Base-by-base conservation (phyloP, 1,139 yeast species). In the Wickerhamiella pararugosa region DNA sequence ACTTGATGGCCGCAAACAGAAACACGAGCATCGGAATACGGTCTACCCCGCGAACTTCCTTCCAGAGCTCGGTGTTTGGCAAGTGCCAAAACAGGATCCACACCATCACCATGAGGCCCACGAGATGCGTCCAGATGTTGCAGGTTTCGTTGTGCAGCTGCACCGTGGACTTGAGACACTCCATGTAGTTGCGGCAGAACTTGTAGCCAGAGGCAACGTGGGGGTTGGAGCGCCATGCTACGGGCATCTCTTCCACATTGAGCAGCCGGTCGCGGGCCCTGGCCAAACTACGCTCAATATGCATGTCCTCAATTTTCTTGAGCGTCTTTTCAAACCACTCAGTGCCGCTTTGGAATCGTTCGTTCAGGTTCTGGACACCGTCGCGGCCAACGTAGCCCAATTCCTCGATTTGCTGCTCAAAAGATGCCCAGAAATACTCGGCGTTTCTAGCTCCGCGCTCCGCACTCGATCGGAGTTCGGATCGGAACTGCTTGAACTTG, bases 171-270 rank as follows among this genome's bases (percentile, higher is more conserved):
- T 61, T 57, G 32, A 76, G 53, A 55, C 92, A 81, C 45, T 71
- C 69, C 4, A 56, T 43, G 56, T 81, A 90, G 39, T 72, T 70
- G 47, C 74, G 66, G 44, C 81, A 77, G 62, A 90, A 90, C 49
- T 97, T 65, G 63, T 90, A 90, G 1, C 97, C 97, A 42, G 75
- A 64, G 31, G 80, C 67, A 45, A 90, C 83, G 58, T 73, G 86
- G 45, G 86, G 78, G 63, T 90, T 90, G 59, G 87, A 96, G 56
- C 94, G 71, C 95, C 96, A 90, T 41, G 82, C 83, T 49, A 78
- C 72, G 1, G 98, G 98, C 41, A 90, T 65, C 58, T 90, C 94
- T 56, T 83, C 84, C 60, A 80, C 82, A 51, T 84, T 86, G 41
- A 90, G 63, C 45, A 78, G 70, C 42, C 77, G 60, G 6, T 62